Base-by-base conservation (phyloP, 192 early-diverging fungal species). In the Backusella morwellensis region DNA sequence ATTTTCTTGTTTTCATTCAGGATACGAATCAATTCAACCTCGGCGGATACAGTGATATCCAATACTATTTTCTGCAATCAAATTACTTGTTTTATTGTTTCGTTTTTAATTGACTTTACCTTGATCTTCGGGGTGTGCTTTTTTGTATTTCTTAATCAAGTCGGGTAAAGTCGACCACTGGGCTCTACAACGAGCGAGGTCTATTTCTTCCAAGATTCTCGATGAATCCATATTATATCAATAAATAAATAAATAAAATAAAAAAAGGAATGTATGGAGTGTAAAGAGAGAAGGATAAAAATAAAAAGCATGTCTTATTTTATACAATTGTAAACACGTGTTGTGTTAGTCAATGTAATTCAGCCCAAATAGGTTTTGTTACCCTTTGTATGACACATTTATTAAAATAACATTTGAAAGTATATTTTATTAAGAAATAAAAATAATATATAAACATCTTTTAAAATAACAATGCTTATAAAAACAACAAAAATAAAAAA, bases 121-220 rank as follows among this genome's bases (percentile, higher is more conserved):
- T 71, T 77, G n/a, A 38, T 86, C 86, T 35, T 86, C 82, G 17
- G 84, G 80, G 63, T 83, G 81, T 54, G 83, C 82, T 68, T 84
- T 87, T 69, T 81, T 71, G 76, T 86, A 89, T 23, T 85, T 85
- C 68, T 83, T 78, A 15, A 84, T 80, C n/a, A 86, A 70, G 68
- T 89, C 88, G 34, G 82, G 80, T 59, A 85, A 79, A 19, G 47
- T 72, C 26, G 68, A 66, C 79, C 87, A 85, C 71, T 84, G 54
- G 0, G 54, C 73, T 63, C 56, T 44, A 38, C 73, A 74, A 26
- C 73, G 73, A 63, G 73, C 73, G 12, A 66, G n/a, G 52, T 74
- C 73, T 15, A 74, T 56, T 41, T 74, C 73, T 41, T 41, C 56
- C 14, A 66, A 36, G 40, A 63, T 11, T 29, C 29, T 50, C 34